Base-by-base conservation (phyloP, 2,329 filamentous ascomycete genomes). In the Fusarium sp. region DNA sequence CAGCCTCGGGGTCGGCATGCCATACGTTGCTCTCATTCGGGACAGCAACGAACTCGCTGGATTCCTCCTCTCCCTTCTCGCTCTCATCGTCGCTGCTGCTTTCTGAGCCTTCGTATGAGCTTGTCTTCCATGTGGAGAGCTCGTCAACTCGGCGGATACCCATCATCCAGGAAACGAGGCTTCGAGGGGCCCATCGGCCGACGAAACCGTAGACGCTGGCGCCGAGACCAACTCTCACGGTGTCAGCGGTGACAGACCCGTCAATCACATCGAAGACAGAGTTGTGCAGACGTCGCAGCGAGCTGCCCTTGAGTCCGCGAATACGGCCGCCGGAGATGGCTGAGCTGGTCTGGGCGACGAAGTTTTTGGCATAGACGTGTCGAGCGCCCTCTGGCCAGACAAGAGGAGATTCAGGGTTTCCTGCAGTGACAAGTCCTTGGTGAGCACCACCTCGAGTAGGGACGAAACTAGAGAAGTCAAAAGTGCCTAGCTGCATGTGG, bases 81-180 rank as follows among this genome's bases (percentile, higher is more conserved):
- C 76, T 75, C 17, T 79, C 79, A 48, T 77, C 76, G 12, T 79
- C 78, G 3, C 77, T 76, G 8, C 77, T 76, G 19, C 68, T 68
- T 23, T 78, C 76, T 26, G 78, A 78, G 12, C 76, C 78, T 42
- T 78, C 78, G 44, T 77, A 77, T 7, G 78, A 79, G 67, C 76
- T 80, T 17, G 80, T 79, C 74, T 86, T 85, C 85, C 85, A 87
- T 3, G 82, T 76, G 47, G 82, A 83, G 45, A 88, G 78, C 75
- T 88, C 83, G 53, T 87, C 83, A 17, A 90, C 87, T 56, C 82
- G 82, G 62, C 89, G 83, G 58, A 94, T 86, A 12, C 94, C 94
- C 87, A 98, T 91, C 91, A 98, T 97, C 91, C 93, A 96, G 3
- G 89, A 89, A n/a, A 98, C 91, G 17, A 97, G 76, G 4, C 89